Conservation (phyloP, 768 basidiomycete species). For the Termitomyces sp. region DNA sequence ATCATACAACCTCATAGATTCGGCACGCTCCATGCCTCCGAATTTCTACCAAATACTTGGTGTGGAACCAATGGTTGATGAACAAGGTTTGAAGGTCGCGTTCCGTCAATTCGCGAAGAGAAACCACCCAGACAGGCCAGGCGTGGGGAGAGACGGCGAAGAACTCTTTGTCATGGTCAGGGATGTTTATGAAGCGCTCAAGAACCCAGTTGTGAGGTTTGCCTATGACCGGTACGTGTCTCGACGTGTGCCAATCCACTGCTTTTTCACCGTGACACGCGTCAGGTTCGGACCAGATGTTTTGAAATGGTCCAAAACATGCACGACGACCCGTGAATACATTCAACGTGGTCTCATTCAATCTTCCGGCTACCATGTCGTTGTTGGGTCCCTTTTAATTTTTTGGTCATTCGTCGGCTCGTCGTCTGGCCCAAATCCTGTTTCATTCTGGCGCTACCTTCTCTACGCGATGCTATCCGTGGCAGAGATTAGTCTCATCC, state of each 20-base stretch:
- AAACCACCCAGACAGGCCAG: slow-evolving; percentile 74
- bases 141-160: slow-evolving; percentile 50
- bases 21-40: slow-evolving; percentile 48
- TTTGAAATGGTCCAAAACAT: slow-evolving; percentile 54
- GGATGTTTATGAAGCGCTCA: slow-evolving; percentile 74
- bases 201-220: slow-evolving; percentile 71
- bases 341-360: slow-evolving; percentile 59
- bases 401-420: slow-evolving; percentile 60
- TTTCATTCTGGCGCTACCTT: slow-evolving; percentile 76
- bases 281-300: slow-evolving; percentile 75
- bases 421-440: slow-evolving; percentile 38
- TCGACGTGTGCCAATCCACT: neutral
- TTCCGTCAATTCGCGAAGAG: slow-evolving; percentile 72
- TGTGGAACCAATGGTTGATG: slow-evolving; percentile 58
- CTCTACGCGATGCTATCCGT: slow-evolving; percentile 59
- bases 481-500: slow-evolving; percentile 59
- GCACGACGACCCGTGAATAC: slow-evolving; percentile 66
- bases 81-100: slow-evolving; percentile 58
- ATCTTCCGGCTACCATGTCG: slow-evolving; percentile 62
- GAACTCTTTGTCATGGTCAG: slow-evolving; percentile 64
- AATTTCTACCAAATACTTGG: slow-evolving; percentile 79
- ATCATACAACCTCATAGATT: slow-evolving; percentile 55
- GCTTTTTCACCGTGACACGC: neutral
- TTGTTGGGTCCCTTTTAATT: slow-evolving; percentile 50
- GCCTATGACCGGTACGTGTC: slow-evolving; percentile 72